Evolutionary conservation across 2,329 filamentous ascomycete species (phyloP), one percentile per base, ranked within the genome.

Genomic region (Colletotrichum gigasporum): DNA sequence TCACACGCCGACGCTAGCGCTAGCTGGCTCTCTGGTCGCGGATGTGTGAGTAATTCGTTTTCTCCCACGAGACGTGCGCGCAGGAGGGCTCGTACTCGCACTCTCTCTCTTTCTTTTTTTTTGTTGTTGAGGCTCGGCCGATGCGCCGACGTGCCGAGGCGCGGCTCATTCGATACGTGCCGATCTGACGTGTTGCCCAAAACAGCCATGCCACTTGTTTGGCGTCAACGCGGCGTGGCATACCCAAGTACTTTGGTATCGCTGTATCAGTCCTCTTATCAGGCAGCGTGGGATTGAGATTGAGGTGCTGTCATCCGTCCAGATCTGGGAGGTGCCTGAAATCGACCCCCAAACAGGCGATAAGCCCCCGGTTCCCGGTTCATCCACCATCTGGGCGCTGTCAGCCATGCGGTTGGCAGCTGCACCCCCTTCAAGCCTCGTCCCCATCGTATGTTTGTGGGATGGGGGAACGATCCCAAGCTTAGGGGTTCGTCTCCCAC

Each of bases 281-380:
- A 20, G 4, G n/a, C 12, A 26, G 26, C 50, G n/a, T n/a, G n/a
- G n/a, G n/a, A n/a, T n/a, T n/a, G n/a, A n/a, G n/a, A n/a, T 24
- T 42, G 24, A 44, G 35, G 30, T 54, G 18, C 30, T 56, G n/a
- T 34, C 41, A 32, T 34, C 5, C 10, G 20, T 51, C 62, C 48
- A 42, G 34, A 65, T 54, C 26, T 20, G 56, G 62, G 24, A 61
- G 62, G 47, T 63, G 45, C 42, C 20, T 9, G 61, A 12, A 28
- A 18, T 41, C 30, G 32, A 47, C 16, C 24, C 37, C n/a, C 24
- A 28, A 44, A 54, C 61, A 37, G 41, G 24, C 34, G 56, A 61
- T 54, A 54, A 55, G 56, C 35, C 47, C 20, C 30, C 18, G 35
- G 28, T 28, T 45, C 41, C 24, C 52, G 24, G 47, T 37, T 30